Base-by-base conservation (phyloP, 2,329 filamentous ascomycete genomes). In the Xylariomycetidae sp. region DNA sequence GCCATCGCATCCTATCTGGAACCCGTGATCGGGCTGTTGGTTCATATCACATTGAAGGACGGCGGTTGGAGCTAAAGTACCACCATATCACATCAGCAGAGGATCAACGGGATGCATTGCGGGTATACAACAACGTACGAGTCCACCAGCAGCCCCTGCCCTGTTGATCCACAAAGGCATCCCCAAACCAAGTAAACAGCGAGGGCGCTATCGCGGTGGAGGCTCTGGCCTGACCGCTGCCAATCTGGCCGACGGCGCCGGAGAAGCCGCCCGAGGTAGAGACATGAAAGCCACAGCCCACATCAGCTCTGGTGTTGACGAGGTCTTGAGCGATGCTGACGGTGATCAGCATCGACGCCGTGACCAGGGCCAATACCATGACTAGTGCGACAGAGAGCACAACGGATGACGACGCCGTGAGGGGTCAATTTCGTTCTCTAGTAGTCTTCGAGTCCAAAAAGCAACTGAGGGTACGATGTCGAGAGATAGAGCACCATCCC, bases 121-220 rank as follows among this genome's bases (percentile, higher is more conserved):
- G 20, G 20, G 20, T 23, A n/a, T 8, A 25, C n/a, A 27, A 11
- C 9, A 25, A 36, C 38, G 15, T 57, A 76, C 71, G 64, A 42
- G 79, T 82, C 49, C 82, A 61, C 56, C 80, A 78, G 50, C 80
- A 84, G 14, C 79, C 77, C 37, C 74, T 66, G 27, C 71, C 70
- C 30, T 64, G 63, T 30, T 60, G 54, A 50, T 83, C 80, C 13
- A 63, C 72, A 40, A 85, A 67, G 15, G 72, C 69, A 32, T 66
- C 66, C 12, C 63, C 62, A 41, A 69, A 63, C 46, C 82, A 67
- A 37, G 67, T 77, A 52, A 74, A 83, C 7, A 67, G 62, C 11
- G 66, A 67, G 29, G 65, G 50, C 4, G 58, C 42, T 10, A 74
- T 54, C 15, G 59, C 61, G 26, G 71, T 70, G 23, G 73, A 71